Evolutionary conservation across 371 early-diverging fungal species (phyloP).

Genomic region (Apophysomyces elegans): DNA sequence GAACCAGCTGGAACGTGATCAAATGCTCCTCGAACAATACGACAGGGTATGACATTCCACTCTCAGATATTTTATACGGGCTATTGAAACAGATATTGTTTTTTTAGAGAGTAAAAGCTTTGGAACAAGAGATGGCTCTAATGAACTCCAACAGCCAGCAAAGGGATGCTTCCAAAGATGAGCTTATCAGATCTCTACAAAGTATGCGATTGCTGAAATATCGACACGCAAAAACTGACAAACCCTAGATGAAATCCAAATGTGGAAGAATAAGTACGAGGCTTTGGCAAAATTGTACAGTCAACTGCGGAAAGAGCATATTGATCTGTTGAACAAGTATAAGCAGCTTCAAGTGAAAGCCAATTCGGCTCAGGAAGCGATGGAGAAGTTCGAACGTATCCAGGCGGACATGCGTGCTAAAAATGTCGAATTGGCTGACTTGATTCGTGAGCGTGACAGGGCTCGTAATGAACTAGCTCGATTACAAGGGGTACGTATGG

Average conservation of each 20-base stretch:
- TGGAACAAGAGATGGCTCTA: conserved; percentile 85
- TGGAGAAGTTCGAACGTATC: conserved; percentile 75
- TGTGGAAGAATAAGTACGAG: conserved; percentile 93
- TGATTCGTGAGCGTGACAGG: conserved; percentile 84
- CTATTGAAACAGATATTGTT: neutral
- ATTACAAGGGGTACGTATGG: conserved; percentile 47
- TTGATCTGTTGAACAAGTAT: conserved; percentile 90
- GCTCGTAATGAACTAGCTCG: conserved; percentile 77
- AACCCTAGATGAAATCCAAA: conserved; percentile 67
- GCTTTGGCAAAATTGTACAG: conserved; percentile 94
- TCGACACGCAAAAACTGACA: neutral
- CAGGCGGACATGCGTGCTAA: conserved; percentile 80
- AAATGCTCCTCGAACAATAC: conserved; percentile 83
- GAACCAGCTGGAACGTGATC: conserved; percentile 84
- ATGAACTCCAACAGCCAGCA: conserved; percentile 70
- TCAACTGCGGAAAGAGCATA: conserved; percentile 94
- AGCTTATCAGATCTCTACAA: conserved; percentile 77
- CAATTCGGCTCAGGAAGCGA: conserved; percentile 77
- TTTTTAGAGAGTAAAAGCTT: conserved; percentile 61
- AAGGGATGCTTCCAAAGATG: conserved; percentile 74
- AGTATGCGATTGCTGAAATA: conserved; percentile 42
- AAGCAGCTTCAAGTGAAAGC: conserved; percentile 83
- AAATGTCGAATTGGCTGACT: conserved; percentile 80
- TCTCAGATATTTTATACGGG: neutral
- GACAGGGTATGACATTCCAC: conserved; percentile 56